phyloP scores from a whole-genome alignment of 768 basidiomycete genomes.

The Mycena rosella region DNA sequence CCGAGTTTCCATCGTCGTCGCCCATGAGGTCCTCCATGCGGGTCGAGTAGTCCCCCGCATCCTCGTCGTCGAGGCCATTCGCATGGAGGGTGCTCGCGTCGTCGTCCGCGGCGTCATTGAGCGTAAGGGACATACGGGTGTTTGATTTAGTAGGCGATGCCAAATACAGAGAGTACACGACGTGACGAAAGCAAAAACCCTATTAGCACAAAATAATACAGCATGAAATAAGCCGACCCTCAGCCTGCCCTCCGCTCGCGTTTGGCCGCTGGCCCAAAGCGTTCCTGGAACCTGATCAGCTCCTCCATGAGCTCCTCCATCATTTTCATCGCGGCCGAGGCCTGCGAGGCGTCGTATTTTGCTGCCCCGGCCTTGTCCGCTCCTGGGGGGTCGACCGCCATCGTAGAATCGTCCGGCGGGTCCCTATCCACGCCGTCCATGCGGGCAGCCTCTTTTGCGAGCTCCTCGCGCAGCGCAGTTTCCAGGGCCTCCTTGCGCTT shows the following conservation, averaged over 20 bases:
- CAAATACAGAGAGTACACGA: constrained; percentile 25
- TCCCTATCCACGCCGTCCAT: constrained; percentile 14
- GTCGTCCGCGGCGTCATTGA: constrained; percentile 24
- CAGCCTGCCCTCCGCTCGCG: constrained; percentile 25
- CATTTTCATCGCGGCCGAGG: constrained; percentile 73
- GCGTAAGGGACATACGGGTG: constrained; percentile 17
- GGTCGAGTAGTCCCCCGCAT: constrained; percentile 70
- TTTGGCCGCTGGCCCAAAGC: constrained; percentile 31
- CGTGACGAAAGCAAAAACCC: constrained; percentile 9
- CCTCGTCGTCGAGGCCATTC: constrained; percentile 57
- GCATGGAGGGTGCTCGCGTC: constrained; percentile 42
- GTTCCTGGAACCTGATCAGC: constrained; percentile 87
- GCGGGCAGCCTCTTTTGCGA: constrained; percentile 17
- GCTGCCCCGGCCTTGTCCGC: constrained; percentile 31
- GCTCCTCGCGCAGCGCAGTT: constrained; percentile 60
- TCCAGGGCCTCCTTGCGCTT: constrained; percentile 78
- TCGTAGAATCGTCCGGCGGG: constrained; percentile 44
- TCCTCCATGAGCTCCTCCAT: constrained; percentile 96
- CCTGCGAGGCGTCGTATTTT: constrained; percentile 41
- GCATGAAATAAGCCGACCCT: constrained; percentile 3
- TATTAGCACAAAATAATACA: constrained; percentile 8
- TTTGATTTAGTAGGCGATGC: background rate
- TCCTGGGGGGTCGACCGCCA: constrained; percentile 48
- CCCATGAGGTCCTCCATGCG: constrained; percentile 78
- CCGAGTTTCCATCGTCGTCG: constrained; percentile 48